Evolutionary conservation across 306 rosid genomes (phyloP).

Genomic region (Cicer pinnatifidum): DNA sequence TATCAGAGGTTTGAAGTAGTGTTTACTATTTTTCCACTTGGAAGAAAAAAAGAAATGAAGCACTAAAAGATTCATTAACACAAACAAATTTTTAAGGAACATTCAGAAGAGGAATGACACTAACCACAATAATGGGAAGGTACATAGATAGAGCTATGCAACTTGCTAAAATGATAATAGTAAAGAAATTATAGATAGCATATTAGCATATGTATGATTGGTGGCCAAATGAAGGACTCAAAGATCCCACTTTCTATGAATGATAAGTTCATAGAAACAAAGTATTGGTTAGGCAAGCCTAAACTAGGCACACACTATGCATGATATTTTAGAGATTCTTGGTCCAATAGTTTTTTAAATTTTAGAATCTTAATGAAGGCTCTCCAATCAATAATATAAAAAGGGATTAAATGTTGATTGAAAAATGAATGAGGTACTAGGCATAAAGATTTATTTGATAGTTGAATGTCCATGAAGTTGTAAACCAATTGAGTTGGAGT

Average conservation of each 20-base stretch:
- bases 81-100: not conserved
- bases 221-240: constrained; percentile 33
- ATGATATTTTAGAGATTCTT: constrained; percentile 6
- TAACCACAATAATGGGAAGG: constrained; percentile 46
- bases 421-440: not conserved
- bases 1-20: not conserved
- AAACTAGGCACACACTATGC: not conserved
- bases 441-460: not conserved
- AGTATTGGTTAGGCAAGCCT: too few relatives aligned
- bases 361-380: constrained; percentile 29
- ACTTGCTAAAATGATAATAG: constrained; percentile 29
- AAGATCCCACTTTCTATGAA: constrained; percentile 39
- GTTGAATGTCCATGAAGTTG: constrained; percentile 18
- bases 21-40: constrained; percentile 10
- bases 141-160: constrained; percentile 26
- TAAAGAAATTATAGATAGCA: constrained; percentile 18
- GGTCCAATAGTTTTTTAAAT: not conserved
- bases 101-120: constrained; percentile 29
- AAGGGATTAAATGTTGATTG: not conserved
- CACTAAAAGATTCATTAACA: constrained; percentile 12
- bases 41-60: constrained; percentile 25
- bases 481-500: constrained; percentile 29
- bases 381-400: not conserved
- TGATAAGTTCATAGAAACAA: constrained; percentile 2
- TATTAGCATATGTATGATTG: constrained; percentile 32